A percentile compares a stretch with the other conserved stretches of the same genome.
Conservation (phyloP, 2,329 filamentous ascomycete species). For the Fusarium dimerum region DNA sequence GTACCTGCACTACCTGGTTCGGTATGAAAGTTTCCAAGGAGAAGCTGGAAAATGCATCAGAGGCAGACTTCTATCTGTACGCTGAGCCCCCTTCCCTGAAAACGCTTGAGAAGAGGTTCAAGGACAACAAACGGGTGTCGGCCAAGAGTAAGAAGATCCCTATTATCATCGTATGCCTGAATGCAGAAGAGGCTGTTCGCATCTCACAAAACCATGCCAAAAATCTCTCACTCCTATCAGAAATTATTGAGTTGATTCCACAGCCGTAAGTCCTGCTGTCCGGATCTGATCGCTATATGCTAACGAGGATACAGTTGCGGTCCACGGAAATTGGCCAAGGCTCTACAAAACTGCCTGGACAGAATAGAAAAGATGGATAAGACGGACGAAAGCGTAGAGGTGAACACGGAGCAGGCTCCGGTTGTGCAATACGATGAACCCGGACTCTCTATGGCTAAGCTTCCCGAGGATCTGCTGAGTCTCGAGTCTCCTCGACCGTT, state of each 20-base stretch:
- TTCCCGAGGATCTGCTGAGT: background rate
- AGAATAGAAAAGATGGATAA: background rate
- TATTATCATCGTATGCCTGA: constrained; percentile 31
- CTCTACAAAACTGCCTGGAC: constrained; percentile 26
- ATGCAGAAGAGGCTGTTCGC: constrained; percentile 31
- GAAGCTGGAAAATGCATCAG: background rate
- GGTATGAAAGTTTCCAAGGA: constrained; percentile 31
- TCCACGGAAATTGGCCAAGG: constrained; percentile 33
- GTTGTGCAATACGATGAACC: background rate
- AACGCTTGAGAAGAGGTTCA: constrained; percentile 15
- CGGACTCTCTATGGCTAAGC: background rate
- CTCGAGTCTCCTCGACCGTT: constrained; percentile 1
- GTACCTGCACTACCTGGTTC: constrained; percentile 37
- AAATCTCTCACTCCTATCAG: constrained; percentile 21
- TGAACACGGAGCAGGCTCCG: background rate
- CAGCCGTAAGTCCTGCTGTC: constrained; percentile 28
- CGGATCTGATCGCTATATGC: fast-evolving
- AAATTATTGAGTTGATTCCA: constrained; percentile 33
- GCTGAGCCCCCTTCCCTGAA: constrained; percentile 27
- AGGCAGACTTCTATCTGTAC: constrained; percentile 29
- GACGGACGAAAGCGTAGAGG: background rate
- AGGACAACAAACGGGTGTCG: background rate
- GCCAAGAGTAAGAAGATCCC: constrained; percentile 15
- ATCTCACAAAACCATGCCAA: constrained; percentile 25
- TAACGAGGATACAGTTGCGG: constrained; percentile 21